A percentile compares a stretch with the other conserved stretches of the same genome.
Evolutionary conservation across 2,329 filamentous ascomycete species (phyloP).

Genomic region (Fusarium agapanthi): DNA sequence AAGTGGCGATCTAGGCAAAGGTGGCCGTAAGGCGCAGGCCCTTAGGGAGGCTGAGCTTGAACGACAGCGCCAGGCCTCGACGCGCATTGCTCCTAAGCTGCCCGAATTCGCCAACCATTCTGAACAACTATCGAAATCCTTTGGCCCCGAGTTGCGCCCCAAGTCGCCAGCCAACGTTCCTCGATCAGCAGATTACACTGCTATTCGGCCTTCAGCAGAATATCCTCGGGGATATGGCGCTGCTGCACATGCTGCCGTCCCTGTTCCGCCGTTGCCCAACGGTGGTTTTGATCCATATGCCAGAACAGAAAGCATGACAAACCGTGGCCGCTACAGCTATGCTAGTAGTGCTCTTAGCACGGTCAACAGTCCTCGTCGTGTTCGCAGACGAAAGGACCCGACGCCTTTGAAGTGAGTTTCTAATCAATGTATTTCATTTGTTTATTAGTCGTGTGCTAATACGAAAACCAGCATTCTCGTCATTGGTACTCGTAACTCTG

Average conservation of each 20-base stretch:
- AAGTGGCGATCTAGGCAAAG: conserved; percentile 70
- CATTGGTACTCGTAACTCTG: conserved; percentile 84
- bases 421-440: background rate
- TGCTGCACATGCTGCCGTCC: conserved; percentile 49
- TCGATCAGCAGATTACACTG: conserved; percentile 52
- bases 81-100: conserved; percentile 60
- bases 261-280: conserved; percentile 68
- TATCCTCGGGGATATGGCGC: conserved; percentile 52
- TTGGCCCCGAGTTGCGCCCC: conserved; percentile 64
- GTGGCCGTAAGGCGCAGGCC: conserved; percentile 67
- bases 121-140: conserved; percentile 57
- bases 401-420: conserved; percentile 94
- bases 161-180: conserved; percentile 70
- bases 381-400: conserved; percentile 94
- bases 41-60: conserved; percentile 60
- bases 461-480: conserved; percentile 77
- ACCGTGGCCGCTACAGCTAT: conserved; percentile 96
- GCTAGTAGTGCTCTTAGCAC: conserved; percentile 90
- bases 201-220: conserved; percentile 63
- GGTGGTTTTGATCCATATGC: conserved; percentile 79
- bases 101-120: conserved; percentile 61
- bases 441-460: background rate
- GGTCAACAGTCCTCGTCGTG: conserved; percentile 89
- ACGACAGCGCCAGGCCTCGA: conserved; percentile 58
- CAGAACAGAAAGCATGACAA: conserved; percentile 92